These are phyloP conservation scores for Hygrocybe punicea DNA, from an alignment of 768 basidiomycete species.

Conservation along the genomic window DNA sequence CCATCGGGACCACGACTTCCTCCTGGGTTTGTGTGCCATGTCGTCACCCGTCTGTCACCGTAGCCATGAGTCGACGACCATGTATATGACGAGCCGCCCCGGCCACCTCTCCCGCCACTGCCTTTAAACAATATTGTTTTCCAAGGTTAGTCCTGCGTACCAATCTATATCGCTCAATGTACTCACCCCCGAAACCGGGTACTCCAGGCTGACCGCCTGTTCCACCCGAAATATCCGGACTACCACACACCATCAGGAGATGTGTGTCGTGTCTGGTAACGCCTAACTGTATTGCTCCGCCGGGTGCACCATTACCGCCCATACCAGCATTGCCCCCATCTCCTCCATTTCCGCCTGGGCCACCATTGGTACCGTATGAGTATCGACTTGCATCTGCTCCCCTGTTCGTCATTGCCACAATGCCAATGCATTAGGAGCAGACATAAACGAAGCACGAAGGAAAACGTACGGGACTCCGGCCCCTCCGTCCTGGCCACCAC, in stretches of 20 bases:
- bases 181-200: conserved; percentile 2
- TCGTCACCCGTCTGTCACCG: neutral
- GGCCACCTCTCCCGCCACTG: neutral
- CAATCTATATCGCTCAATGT: neutral
- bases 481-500: conserved; percentile 37
- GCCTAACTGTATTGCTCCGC: conserved; percentile 1
- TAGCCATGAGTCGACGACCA: neutral
- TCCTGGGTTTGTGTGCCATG: conserved; percentile 4
- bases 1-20: neutral
- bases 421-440: neutral
- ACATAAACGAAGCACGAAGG: neutral
- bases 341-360: neutral
- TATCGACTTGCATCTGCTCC: neutral
- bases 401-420: neutral
- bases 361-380: neutral
- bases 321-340: conserved; percentile 3
- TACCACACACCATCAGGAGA: conserved; percentile 2
- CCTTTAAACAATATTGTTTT: neutral
- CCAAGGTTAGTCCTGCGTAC: neutral
- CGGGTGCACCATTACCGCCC: neutral
- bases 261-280: neutral
- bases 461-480: conserved; percentile 44
- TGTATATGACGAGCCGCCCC: conserved; percentile 1
- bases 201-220: neutral
- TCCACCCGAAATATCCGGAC: neutral